Conservation (phyloP, 2,329 filamentous ascomycete species). For the Apiospora arundinis region DNA sequence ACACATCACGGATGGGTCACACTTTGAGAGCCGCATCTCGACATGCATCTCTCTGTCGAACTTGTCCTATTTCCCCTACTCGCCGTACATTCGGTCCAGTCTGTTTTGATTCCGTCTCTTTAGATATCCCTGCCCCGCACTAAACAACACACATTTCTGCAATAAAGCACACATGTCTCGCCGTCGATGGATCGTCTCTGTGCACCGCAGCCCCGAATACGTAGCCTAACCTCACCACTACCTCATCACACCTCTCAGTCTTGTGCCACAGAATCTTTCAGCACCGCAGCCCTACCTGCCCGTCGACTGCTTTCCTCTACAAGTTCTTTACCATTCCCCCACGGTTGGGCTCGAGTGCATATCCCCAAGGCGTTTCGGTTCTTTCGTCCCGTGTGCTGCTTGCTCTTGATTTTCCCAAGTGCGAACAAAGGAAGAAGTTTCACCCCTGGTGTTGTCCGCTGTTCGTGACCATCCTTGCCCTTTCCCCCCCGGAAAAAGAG, state of each 20-base stretch:
- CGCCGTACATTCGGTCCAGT: constrained; percentile 38
- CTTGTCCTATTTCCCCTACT: constrained; percentile 42
- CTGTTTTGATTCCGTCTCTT: constrained; percentile 46
- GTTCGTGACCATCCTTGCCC: constrained; percentile 2
- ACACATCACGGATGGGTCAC: constrained; percentile 82
- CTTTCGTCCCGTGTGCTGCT: constrained; percentile 40
- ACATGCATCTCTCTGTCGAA: constrained; percentile 65
- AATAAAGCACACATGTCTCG: constrained; percentile 72
- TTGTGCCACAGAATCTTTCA: constrained; percentile 42
- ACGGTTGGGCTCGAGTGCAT: constrained; percentile 64
- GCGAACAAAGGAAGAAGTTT: constrained; percentile 15
- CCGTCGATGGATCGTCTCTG: constrained; percentile 60
- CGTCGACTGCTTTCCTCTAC: constrained; percentile 38
- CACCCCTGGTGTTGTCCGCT: constrained; percentile 6
- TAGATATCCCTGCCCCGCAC: constrained; percentile 57
- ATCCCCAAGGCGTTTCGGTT: constrained; percentile 41
- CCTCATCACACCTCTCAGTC: constrained; percentile 44
- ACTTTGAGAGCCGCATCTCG: constrained; percentile 72
- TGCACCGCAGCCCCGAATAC: constrained; percentile 55
- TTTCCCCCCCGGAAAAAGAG: not conserved
- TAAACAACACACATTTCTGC: constrained; percentile 54
- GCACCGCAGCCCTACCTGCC: constrained; percentile 40
- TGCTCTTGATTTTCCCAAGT: constrained; percentile 32
- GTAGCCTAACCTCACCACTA: constrained; percentile 52
- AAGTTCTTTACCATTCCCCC: constrained; percentile 44